Base-by-base conservation (phyloP, 1,139 yeast genomes). In the Blastobotrys persicus region DNA sequence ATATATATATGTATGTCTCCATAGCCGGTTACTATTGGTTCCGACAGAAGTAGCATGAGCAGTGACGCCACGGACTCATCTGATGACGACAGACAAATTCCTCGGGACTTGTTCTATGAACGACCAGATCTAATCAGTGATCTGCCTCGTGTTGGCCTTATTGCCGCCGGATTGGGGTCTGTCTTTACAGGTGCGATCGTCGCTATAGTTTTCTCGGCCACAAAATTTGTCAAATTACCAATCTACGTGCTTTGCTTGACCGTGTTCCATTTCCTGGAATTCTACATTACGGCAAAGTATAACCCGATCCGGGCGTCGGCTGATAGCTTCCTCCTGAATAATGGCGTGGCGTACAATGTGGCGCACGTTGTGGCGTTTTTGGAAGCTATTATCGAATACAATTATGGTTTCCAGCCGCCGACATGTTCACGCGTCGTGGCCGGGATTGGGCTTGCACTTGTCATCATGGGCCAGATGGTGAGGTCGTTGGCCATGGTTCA, bases 401-500 rank as follows among this genome's bases (percentile, higher is more conserved):
- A 55, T 37, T 56, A 73, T 9, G 68, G 67, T 49, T 79, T 80
- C 4, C n/a, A 51, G 14, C 49, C 54, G 35, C 28, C 38, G 18
- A 31, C 18, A 11, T 12, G 14, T 6, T 31, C 1, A 11, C 40
- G 12, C 5, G 18, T 35, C 33, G 42, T 70, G 6, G 63, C 70
- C 16, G 7, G 54, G 0, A 0, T 72, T 2, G 96, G 95, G 0
- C 48, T 83, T 0, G 19, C 59, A 0, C 31, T 83, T 3, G 63
- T 80, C 0, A 19, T 79, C 0, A 42, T 67, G 1, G 97, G 98
- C 1, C 98, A 92, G 61, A 13, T 62, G 0, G 62, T 79, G 2
- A 75, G 98, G 46, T 76, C 92, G 0, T 50, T 74, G 42, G 92
- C 97, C 2, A 92, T 92, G 98, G 75, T 78, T 55, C 86, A 92